These are phyloP conservation scores for Ophiostoma sp. DNA, from an alignment of 2,329 filamentous ascomycete species.

Conservation along the genomic window DNA sequence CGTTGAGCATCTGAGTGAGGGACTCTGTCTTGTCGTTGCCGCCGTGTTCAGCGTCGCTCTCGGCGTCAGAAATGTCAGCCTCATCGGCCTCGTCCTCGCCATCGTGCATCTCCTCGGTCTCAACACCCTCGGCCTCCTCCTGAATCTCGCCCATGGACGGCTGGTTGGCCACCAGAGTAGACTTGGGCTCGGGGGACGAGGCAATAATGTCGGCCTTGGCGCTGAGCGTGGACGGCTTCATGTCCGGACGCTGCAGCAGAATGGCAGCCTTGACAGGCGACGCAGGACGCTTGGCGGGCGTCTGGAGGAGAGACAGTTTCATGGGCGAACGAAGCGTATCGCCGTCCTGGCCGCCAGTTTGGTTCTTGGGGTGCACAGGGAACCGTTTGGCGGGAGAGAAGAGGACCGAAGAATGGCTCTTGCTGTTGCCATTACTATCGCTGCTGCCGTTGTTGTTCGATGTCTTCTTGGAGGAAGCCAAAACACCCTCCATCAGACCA, in stretches of 20 bases:
- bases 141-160: slow-evolving; percentile 20
- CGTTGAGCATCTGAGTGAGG: slow-evolving; percentile 28
- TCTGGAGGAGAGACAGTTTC: slow-evolving; percentile 52
- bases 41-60: slow-evolving; percentile 29
- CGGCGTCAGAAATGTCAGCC: slow-evolving; percentile 13
- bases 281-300: slow-evolving; percentile 39
- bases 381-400: slow-evolving; percentile 55
- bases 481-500: slow-evolving; percentile 31
- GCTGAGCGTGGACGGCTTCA: not conserved
- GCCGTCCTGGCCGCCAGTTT: slow-evolving; percentile 33
- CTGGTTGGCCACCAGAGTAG: slow-evolving; percentile 37
- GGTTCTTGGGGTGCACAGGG: slow-evolving; percentile 46
- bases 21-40: slow-evolving; percentile 27
- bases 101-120: slow-evolving; percentile 14
- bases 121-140: not conserved
- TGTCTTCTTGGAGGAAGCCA: slow-evolving; percentile 28
- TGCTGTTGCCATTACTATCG: slow-evolving; percentile 2
- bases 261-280: slow-evolving; percentile 41
- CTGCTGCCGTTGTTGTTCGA: slow-evolving; percentile 24
- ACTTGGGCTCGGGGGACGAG: slow-evolving; percentile 40
- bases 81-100: slow-evolving; percentile 16
- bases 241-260: slow-evolving; percentile 37
- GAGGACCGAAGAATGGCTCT: slow-evolving; percentile 38
- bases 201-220: slow-evolving; percentile 26
- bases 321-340: slow-evolving; percentile 41